Percentiles rank a stretch among this genome's conserved stretches.
Conservation (phyloP, 768 basidiomycete species). For the Podaxis sp. region DNA sequence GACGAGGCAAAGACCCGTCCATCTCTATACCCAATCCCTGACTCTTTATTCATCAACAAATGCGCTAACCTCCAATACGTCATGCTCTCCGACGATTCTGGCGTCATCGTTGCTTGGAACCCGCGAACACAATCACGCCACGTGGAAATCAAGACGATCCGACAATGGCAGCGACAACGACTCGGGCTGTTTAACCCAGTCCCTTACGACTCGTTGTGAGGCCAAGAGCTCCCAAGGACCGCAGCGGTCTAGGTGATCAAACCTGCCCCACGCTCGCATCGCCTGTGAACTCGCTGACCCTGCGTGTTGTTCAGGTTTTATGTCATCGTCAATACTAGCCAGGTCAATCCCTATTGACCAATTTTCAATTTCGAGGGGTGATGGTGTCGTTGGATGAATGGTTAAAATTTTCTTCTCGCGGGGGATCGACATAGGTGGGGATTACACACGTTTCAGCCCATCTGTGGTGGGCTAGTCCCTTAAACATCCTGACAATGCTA, state of each 20-base stretch:
- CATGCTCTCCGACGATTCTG: conserved; percentile 11
- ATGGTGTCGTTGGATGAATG: neutral
- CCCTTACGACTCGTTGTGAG: neutral
- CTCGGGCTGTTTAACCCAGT: conserved; percentile 1
- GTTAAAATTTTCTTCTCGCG: neutral
- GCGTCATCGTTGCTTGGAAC: neutral
- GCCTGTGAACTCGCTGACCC: neutral
- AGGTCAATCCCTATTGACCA: neutral
- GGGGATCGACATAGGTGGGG: too few relatives aligned
- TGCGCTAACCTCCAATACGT: conserved; percentile 8
- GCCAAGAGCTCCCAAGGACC: neutral
- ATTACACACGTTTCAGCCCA: too few relatives aligned
- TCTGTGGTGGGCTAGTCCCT: too few relatives aligned
- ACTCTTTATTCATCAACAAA: conserved; percentile 1
- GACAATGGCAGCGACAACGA: conserved; percentile 10
- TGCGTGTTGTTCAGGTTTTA: neutral
- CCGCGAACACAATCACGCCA: neutral
- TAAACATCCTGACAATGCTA: too few relatives aligned
- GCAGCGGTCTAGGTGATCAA: neutral
- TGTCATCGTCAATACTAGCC: neutral
- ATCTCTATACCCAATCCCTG: neutral
- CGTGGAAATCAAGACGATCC: neutral
- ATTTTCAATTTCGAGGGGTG: neutral
- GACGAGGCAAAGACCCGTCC: neutral
- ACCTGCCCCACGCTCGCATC: neutral